phyloP scores from a whole-genome alignment of 1,284 basidiomycete species.

The Marasmius tenuissimus region DNA sequence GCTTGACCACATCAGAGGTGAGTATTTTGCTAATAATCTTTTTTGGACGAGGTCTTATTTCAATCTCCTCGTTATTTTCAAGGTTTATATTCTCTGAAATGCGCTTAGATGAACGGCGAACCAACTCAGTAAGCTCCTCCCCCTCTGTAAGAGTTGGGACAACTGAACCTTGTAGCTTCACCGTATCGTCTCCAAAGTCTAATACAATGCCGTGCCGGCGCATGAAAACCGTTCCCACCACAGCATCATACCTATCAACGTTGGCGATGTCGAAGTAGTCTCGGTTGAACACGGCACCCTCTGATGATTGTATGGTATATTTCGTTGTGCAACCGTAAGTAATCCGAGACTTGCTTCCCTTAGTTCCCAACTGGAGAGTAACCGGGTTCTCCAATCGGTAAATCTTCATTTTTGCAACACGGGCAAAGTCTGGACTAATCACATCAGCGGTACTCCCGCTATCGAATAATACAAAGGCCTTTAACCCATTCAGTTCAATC shows the following conservation, averaged over 20 bases:
- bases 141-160: neutral
- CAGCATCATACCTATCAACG: constrained; percentile 17
- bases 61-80: neutral
- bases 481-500: constrained; percentile 14
- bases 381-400: constrained; percentile 20
- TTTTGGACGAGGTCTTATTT: neutral
- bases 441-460: constrained; percentile 23
- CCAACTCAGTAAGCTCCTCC: neutral
- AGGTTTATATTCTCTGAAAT: neutral
- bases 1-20: too few relatives aligned
- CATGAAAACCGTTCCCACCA: too few relatives aligned
- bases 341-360: too few relatives aligned
- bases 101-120: neutral
- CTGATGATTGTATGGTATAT: too few relatives aligned
- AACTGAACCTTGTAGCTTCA: constrained; percentile 14
- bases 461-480: constrained; percentile 20
- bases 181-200: constrained; percentile 9
- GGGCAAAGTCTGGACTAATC: too few relatives aligned
- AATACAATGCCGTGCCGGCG: too few relatives aligned
- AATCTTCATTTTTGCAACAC: constrained; percentile 1
- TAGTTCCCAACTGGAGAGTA: too few relatives aligned
- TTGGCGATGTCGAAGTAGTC: constrained; percentile 19
- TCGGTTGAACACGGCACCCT: too few relatives aligned
- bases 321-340: too few relatives aligned
- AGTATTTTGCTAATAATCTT: too few relatives aligned